Conservation (phyloP, 805 yeast species). For the Cyberlindnera petersonii region DNA sequence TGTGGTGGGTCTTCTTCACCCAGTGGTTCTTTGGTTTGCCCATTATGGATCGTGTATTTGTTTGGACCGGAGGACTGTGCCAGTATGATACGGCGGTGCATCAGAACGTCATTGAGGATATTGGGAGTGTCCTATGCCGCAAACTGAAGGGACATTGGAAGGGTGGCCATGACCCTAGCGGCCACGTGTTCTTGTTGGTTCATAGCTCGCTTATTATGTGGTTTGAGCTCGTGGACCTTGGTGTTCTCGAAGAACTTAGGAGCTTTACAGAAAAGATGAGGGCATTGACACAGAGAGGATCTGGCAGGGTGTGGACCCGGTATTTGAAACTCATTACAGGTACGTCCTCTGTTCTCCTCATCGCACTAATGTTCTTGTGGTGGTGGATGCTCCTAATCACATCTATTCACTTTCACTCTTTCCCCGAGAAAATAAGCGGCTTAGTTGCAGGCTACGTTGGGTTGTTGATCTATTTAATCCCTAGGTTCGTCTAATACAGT, state of each 20-base stretch:
- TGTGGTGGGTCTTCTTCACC: conserved; percentile 83
- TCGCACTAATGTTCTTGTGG: conserved; percentile 52
- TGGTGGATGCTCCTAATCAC: conserved; percentile 87
- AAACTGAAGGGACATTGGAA: conserved; percentile 60
- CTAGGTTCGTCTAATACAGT: conserved; percentile 26
- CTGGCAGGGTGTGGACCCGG: background rate
- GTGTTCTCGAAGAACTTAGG: conserved; percentile 32
- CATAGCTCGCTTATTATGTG: conserved; percentile 62
- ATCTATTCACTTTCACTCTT: conserved; percentile 77
- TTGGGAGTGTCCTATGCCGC: conserved; percentile 41
- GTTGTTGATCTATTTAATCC: conserved; percentile 37
- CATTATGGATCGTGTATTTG: conserved; percentile 80
- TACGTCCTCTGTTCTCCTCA: conserved; percentile 27
- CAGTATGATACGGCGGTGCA: conserved; percentile 16
- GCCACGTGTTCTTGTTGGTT: conserved; percentile 79
- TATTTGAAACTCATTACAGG: background rate
- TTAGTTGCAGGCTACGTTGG: conserved; percentile 56
- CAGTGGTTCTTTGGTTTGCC: conserved; percentile 88
- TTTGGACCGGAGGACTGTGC: conserved; percentile 82
- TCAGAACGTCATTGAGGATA: conserved; percentile 4
- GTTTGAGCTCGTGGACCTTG: conserved; percentile 52
- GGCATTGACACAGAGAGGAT: background rate
- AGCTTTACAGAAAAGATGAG: conserved; percentile 6
- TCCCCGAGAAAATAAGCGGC: conserved; percentile 72
- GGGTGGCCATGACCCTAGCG: conserved; percentile 96